Evolutionary conservation across 495 filamentous ascomycete genomes (phyloP), one percentile per base, ranked within the genome.

Genomic region (Penicillium bovifimosum): DNA sequence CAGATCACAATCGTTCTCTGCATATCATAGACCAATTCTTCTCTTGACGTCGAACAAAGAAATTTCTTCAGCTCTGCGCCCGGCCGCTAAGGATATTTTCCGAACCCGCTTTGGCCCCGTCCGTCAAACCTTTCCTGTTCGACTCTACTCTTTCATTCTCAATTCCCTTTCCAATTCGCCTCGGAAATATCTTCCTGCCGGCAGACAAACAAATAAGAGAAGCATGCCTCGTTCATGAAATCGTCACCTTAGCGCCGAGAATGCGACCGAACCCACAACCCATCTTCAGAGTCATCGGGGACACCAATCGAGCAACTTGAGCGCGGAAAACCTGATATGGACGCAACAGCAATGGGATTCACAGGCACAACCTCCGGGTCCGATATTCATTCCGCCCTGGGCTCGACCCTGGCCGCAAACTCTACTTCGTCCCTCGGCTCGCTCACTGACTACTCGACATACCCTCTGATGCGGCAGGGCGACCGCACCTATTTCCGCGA

Each of bases 401-500:
- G 69, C 51, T 74, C 69, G 29, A 68, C 59, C 40, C 61, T 68
- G 52, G 67, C 68, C 20, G 68, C 63, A 17, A 68, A 66, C 17
- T 74, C 71, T 42, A 68, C 67, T 49, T 72, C 71, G 29, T 71
- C 70, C 27, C 54, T 72, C 40, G 45, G 58, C 43, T 69, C 71
- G 36, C 51, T 71, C 35, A 70, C 68, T 16, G 74, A 74, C 64
- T 75, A 78, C 53, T 68, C 73, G 26, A 63, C 72, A 51, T 78
- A 76, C 50, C 85, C 88, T 3, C 88, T 91, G 65, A 75, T 85
- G 48, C 75, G 80, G 52, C 83, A 85, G 50, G 80, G 89, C 64
- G 89, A 89, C 42, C 84, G 91, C 33, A 86, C 84, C 33, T 96
- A 89, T 66, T 78, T 95, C 54, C 82, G 86, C 55, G 90, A 96